phyloP scores from a whole-genome alignment of 306 rosid species.

The Sesbania bispinosa region DNA sequence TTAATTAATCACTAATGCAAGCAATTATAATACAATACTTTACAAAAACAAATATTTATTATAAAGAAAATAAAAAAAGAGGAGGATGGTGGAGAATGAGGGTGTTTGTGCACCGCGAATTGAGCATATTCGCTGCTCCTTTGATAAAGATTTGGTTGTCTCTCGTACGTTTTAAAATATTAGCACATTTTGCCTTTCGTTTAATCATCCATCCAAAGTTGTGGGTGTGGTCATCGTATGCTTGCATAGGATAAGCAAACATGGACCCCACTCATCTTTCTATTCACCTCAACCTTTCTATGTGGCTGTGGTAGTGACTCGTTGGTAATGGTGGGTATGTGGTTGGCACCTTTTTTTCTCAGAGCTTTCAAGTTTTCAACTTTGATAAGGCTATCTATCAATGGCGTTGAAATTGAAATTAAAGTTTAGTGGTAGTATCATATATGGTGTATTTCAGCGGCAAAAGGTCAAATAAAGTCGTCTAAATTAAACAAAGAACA shows the following conservation, averaged over 20 bases:
- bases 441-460: not conserved
- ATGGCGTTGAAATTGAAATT: constrained; percentile 34
- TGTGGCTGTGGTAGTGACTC: constrained; percentile 42
- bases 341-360: constrained; percentile 27
- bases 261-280: constrained; percentile 45
- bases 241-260: constrained; percentile 34
- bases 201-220: constrained; percentile 27
- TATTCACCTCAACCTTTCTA: constrained; percentile 38
- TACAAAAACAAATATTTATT: not conserved
- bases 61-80: constrained; percentile 3
- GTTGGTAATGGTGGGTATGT: constrained; percentile 34
- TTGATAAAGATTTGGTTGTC: constrained; percentile 50
- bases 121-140: constrained; percentile 55
- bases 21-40: constrained; percentile 11
- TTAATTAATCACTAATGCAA: constrained; percentile 1
- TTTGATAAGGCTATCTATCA: constrained; percentile 23
- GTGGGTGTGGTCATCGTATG: constrained; percentile 45
- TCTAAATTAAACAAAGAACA: not conserved
- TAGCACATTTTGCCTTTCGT: constrained; percentile 1
- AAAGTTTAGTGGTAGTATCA: no score
- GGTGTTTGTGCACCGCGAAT: constrained; percentile 49
- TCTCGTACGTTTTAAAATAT: not conserved
- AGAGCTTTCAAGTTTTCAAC: constrained; percentile 22
- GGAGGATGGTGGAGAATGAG: constrained; percentile 61
- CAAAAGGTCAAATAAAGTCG: constrained; percentile 13